Evolutionary conservation across 208 protist species (phyloP), one percentile per base, ranked within the genome.

Genomic region (Trypanosoma brucei): DNA sequence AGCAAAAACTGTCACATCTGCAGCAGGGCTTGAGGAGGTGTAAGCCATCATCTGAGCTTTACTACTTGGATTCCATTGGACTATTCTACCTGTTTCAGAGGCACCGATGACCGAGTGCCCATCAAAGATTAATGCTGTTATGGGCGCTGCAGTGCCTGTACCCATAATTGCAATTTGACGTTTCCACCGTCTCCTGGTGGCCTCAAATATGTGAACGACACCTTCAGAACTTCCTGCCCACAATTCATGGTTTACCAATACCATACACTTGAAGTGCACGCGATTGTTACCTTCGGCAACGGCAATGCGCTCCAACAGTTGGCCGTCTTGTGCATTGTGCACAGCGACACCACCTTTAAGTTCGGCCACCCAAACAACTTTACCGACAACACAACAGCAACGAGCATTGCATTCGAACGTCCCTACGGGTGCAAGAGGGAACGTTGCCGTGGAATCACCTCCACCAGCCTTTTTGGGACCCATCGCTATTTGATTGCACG

Each of bases 291-390:
- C 56, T 42, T 56, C 75, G n/a, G 63, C 60, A 1, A 65, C 44
- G 3, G 45, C 8, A n/a, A 91, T 40, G 37, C 76, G 73, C 0
- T 8, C 34, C 6, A 86, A 0, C 1, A 62, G 35, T 1, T 78
- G 42, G 1, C 72, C 60, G 2, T 57, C 70, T 33, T 65, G 57
- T 2, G 71, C 69, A 38, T 82, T 44, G 45, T 64, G 81, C n/a
- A 88, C 70, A 49, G 65, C 60, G 31, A 94, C 45, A 37, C 78
- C 79, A 8, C 88, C 88, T 7, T 65, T 70, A 33, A 83, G 70
- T 59, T 81, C 70, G 22, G 78, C 77, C 1, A 85, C 72, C 88
- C 88, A 94, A 35, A 94, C 78, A 53, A 81, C 80, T 42, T 89
- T 62, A 48, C 59, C 65, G 30, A 79, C 40, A n/a, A 70, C 70